These are phyloP conservation scores for Penicillium polonicum DNA, from an alignment of 2,329 filamentous ascomycete species.

Conservation along the genomic window DNA sequence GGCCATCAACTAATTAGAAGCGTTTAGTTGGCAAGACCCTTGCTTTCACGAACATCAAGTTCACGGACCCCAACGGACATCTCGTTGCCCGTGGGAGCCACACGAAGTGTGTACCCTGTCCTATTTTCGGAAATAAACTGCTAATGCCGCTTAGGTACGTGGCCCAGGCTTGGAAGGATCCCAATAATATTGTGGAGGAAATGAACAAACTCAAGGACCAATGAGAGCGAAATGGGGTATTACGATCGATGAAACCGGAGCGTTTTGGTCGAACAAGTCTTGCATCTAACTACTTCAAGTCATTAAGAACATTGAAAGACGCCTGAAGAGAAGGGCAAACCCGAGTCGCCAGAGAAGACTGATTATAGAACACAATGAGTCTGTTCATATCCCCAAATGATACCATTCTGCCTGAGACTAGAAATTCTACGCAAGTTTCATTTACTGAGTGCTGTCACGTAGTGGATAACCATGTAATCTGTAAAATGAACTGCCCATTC, in stretches of 20 bases:
- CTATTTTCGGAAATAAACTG: not conserved
- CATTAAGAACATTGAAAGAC: not conserved
- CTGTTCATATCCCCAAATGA: not conserved
- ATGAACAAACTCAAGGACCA: slow-evolving; percentile 39
- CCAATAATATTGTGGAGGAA: slow-evolving; percentile 61
- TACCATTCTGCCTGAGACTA: not conserved
- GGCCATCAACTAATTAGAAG: slow-evolving; percentile 8
- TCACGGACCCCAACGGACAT: slow-evolving; percentile 59
- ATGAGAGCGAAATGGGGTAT: not conserved
- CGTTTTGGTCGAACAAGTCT: not conserved
- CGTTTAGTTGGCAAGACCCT: slow-evolving; percentile 61
- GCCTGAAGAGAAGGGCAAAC: not conserved
- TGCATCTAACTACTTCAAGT: not conserved
- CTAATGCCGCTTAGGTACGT: slow-evolving; percentile 48
- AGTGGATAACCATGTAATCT: not conserved
- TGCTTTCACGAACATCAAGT: slow-evolving; percentile 62
- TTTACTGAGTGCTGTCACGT: not conserved
- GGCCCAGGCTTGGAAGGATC: slow-evolving; percentile 60
- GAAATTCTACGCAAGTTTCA: not conserved
- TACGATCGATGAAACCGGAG: not conserved
- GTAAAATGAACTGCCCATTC: not conserved
- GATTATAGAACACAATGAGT: not conserved
- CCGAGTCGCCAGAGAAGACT: not conserved
- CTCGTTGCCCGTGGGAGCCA: slow-evolving; percentile 65
- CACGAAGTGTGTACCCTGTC: slow-evolving; percentile 54